phyloP scores from a whole-genome alignment of 108 stramenopile species.

The Heterococcus sp. region DNA sequence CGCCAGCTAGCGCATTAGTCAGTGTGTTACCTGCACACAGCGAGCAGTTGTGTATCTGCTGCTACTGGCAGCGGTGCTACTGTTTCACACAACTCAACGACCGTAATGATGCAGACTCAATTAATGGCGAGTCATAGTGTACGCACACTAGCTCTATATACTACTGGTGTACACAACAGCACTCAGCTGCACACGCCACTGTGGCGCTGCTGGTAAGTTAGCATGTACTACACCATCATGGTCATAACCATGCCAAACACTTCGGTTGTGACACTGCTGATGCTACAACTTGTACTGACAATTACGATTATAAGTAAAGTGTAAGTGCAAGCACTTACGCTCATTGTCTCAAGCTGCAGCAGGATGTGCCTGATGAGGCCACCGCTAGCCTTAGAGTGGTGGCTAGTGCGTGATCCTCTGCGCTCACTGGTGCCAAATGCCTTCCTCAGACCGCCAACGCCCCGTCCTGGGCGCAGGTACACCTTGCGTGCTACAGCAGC shows the following conservation, averaged over 20 bases:
- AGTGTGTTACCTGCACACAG: too few relatives aligned
- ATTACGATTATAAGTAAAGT: background rate
- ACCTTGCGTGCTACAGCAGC: conserved; percentile 97
- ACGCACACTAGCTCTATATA: background rate
- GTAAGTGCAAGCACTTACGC: conserved; percentile 7
- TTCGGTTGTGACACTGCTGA: background rate
- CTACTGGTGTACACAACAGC: background rate
- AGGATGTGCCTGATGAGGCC: conserved; percentile 93
- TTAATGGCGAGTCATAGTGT: too few relatives aligned
- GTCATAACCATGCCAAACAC: background rate
- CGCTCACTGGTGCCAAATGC: conserved; percentile 93
- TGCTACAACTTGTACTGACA: background rate
- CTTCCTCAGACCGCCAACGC: conserved; percentile 90
- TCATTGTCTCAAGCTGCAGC: conserved; percentile 79
- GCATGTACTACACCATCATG: background rate
- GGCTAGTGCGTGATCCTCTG: conserved; percentile 81
- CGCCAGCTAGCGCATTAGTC: too few relatives aligned
- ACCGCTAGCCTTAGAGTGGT: conserved; percentile 83
- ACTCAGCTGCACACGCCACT: background rate
- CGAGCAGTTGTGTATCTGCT: too few relatives aligned
- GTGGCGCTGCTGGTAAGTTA: background rate
- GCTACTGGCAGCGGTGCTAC: too few relatives aligned
- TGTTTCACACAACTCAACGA: too few relatives aligned
- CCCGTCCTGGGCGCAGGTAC: conserved; percentile 92
- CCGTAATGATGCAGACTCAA: too few relatives aligned